A percentile compares a stretch with the other conserved stretches of the same genome.
Conservation (phyloP, 805 yeast genomes). For the Lipomyces kockii region DNA sequence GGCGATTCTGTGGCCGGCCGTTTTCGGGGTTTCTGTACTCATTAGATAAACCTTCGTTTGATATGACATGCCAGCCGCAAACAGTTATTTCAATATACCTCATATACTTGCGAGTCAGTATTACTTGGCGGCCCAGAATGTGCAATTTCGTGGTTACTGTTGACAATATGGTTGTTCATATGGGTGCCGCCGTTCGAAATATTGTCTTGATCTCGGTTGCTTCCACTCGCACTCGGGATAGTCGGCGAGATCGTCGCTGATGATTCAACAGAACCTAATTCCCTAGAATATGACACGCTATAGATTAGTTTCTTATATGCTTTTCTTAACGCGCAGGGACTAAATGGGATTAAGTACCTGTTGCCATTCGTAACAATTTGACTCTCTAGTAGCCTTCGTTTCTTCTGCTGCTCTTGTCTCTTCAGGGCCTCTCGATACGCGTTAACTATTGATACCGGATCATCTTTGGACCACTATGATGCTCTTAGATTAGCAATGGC, state of each 20-base stretch:
- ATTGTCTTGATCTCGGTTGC: background rate
- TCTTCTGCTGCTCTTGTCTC: conserved; percentile 28
- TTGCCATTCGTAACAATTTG: conserved; percentile 1
- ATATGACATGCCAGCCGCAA: background rate
- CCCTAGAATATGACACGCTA: background rate
- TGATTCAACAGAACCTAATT: conserved; percentile 4
- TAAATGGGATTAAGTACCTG: background rate
- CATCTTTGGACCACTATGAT: conserved; percentile 36
- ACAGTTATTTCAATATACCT: background rate
- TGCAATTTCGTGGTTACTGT: background rate
- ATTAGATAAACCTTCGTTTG: background rate
- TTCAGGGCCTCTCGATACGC: conserved; percentile 42
- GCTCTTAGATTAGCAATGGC: background rate
- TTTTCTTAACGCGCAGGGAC: too few relatives aligned
- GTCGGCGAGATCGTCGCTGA: conserved; percentile 11
- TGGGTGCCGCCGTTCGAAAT: background rate
- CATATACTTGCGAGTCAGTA: background rate
- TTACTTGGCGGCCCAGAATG: background rate
- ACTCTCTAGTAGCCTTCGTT: conserved; percentile 15
- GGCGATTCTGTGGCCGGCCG: background rate
- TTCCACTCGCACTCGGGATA: conserved; percentile 1
- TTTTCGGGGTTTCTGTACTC: background rate
- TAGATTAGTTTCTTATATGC: background rate
- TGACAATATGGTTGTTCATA: background rate
- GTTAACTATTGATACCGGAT: conserved; percentile 40